These are phyloP conservation scores for Tremella fuciformis DNA, from an alignment of 768 basidiomycete genomes.

Conservation along the genomic window DNA sequence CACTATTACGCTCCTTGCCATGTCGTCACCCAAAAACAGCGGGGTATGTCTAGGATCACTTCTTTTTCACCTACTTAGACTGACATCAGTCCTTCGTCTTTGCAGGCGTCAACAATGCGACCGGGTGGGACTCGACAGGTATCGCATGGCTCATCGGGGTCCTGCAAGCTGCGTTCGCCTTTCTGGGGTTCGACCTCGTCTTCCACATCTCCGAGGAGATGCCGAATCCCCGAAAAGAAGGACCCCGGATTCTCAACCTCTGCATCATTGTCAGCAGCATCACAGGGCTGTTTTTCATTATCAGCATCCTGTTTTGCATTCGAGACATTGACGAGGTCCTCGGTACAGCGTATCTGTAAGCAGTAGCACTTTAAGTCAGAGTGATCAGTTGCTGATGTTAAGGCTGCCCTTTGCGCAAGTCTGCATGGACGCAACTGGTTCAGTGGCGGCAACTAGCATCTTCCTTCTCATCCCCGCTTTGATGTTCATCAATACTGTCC, in stretches of 20 bases:
- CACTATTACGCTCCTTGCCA: slow-evolving; percentile 22
- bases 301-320: slow-evolving; percentile 32
- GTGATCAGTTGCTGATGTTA: too few species aligned
- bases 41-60: slow-evolving; percentile 1
- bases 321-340: slow-evolving; percentile 16
- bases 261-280: slow-evolving; percentile 24
- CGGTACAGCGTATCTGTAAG: slow-evolving; percentile 19
- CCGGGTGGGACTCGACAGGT: slow-evolving; percentile 34
- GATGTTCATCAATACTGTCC: slow-evolving; percentile 19
- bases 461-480: slow-evolving; percentile 22
- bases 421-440: slow-evolving; percentile 25
- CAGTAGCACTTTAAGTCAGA: too few species aligned
- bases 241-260: slow-evolving; percentile 21
- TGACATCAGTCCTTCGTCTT: slow-evolving; percentile 26
- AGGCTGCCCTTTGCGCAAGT: slow-evolving; percentile 27
- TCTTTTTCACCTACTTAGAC: too few species aligned
- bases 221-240: slow-evolving; percentile 24
- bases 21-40: slow-evolving; percentile 20
- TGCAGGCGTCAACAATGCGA: slow-evolving; percentile 21
- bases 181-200: slow-evolving; percentile 36
- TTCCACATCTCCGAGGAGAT: slow-evolving; percentile 35
- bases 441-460: slow-evolving; percentile 21
- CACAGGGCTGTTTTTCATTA: slow-evolving; percentile 25
- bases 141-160: slow-evolving; percentile 33
- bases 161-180: slow-evolving; percentile 20